Base-by-base conservation (phyloP, 2,329 filamentous ascomycete genomes). In the Pseudocercospora fijiensis region DNA sequence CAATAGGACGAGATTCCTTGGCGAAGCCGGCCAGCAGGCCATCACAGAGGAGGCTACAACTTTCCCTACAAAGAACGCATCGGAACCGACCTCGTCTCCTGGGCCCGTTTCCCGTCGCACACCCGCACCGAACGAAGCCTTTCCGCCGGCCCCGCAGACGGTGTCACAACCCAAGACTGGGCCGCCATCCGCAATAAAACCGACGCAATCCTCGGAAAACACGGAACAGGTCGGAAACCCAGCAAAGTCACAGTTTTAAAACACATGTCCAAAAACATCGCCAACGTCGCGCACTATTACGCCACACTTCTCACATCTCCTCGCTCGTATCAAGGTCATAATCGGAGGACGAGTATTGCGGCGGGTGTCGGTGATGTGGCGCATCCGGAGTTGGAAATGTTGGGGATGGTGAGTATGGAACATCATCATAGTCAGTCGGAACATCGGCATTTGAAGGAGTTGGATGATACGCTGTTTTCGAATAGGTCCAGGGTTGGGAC, bases 21-120 rank as follows among this genome's bases (percentile, higher is more conserved):
- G 13, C 26, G 61, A 53, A 47, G 52, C 13, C 58, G 47, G 4
- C 20, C 24, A n/a, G 26, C 45, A 22, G 26, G 33, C 18, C 57
- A 53, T 24, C 43, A 41, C 49, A 43, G 18, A 18, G 33, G 11
- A 28, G 37, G 26, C 16, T 47, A 20, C 33, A 28, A 11, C 2
- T 33, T 20, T 26, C 33, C 27, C 10, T 26, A 41, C 26, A 37
- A 28, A 20, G 27, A 56, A 20, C 53, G 62, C 16, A 73, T 75
- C 45, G 70, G 67, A n/a, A 73, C 71, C 4, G 65, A 67, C 2
- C 67, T 73, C 6, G 58, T 62, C n/a, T 72, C 79, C 1, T 83
- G 81, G 81, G 76, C 78, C 26, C 75, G 77, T 2, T 83, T 78
- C 47, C 79, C 81, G 0, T 81, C 78, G 5, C 79, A 83, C 62